A percentile compares a stretch with the other conserved stretches of the same genome.
Evolutionary conservation across 495 filamentous ascomycete species (phyloP).

Genomic region (Talaromyces trachyspermus): DNA sequence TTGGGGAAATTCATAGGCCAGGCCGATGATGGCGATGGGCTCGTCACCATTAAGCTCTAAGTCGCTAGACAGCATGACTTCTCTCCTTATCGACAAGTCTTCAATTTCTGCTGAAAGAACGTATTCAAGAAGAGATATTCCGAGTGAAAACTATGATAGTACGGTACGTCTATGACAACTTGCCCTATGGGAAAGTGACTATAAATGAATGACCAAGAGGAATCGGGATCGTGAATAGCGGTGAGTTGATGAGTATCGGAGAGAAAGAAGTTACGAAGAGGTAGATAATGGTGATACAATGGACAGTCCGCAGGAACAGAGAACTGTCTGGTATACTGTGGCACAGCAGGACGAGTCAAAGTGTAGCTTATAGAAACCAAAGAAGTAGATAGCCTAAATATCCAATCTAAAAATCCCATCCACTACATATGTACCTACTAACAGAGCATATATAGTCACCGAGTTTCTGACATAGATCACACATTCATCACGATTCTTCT

Average conservation of each 20-base stretch:
- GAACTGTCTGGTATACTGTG: not conserved
- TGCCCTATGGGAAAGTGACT: too few relatives aligned
- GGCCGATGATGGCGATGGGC: conserved; percentile 15
- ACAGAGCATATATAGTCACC: not conserved
- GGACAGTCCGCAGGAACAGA: too few relatives aligned
- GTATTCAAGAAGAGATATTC: too few relatives aligned
- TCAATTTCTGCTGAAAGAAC: not conserved
- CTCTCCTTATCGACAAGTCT: not conserved
- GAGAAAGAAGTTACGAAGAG: too few relatives aligned
- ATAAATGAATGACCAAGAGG: too few relatives aligned
- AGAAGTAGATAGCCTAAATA: not conserved
- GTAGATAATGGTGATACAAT: too few relatives aligned
- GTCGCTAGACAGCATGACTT: not conserved
- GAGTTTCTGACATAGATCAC: not conserved
- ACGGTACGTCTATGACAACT: too few relatives aligned
- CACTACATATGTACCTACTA: not conserved
- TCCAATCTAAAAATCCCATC: not conserved
- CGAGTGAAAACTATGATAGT: too few relatives aligned
- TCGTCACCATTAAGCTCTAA: too few relatives aligned
- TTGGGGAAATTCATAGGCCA: conserved; percentile 12
- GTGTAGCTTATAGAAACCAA: not conserved
- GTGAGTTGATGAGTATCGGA: too few relatives aligned
- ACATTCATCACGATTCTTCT: not conserved
- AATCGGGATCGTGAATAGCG: too few relatives aligned
- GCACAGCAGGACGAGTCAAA: not conserved